phyloP scores from a whole-genome alignment of 495 filamentous ascomycete species.

The Annulohypoxylon nitens region DNA sequence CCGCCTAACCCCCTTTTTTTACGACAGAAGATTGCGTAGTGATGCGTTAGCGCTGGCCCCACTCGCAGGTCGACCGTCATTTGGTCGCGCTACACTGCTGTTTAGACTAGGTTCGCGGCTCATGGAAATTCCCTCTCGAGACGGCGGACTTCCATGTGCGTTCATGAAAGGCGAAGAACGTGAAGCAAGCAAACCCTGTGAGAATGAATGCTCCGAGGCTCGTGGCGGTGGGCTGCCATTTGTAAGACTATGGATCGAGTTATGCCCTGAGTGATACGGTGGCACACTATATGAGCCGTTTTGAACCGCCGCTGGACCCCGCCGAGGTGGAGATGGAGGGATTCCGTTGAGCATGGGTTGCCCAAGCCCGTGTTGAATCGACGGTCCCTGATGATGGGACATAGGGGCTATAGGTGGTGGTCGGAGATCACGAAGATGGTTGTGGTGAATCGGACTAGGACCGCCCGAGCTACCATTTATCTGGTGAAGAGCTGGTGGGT shows the following conservation, averaged over 20 bases:
- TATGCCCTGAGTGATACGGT: conserved; percentile 51
- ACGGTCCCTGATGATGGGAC: conserved; percentile 51
- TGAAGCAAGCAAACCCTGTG: conserved; percentile 54
- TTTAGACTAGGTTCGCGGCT: conserved; percentile 51
- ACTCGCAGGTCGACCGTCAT: conserved; percentile 62
- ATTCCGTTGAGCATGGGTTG: conserved; percentile 58
- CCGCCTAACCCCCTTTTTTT: conserved; percentile 8
- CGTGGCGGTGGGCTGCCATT: conserved; percentile 53
- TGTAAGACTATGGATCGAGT: conserved; percentile 54
- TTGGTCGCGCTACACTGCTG: conserved; percentile 42
- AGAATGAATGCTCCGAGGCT: conserved; percentile 51
- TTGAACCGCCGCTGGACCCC: conserved; percentile 37
- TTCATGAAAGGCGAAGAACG: conserved; percentile 50
- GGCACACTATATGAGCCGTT: conserved; percentile 42
- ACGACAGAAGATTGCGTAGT: conserved; percentile 79
- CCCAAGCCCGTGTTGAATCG: conserved; percentile 56
- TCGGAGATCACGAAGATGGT: conserved; percentile 57
- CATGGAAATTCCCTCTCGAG: conserved; percentile 48
- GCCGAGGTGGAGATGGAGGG: conserved; percentile 57
- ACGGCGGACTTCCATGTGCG: conserved; percentile 56
- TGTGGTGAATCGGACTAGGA: conserved; percentile 55
- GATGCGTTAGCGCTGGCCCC: conserved; percentile 83
- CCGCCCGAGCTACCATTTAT: conserved; percentile 56
- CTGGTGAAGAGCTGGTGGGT: conserved; percentile 54
- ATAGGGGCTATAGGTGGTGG: conserved; percentile 58